A percentile compares a stretch with the other conserved stretches of the same genome.
Evolutionary conservation across 1,284 basidiomycete species (phyloP).

Genomic region (Boletus sp.): DNA sequence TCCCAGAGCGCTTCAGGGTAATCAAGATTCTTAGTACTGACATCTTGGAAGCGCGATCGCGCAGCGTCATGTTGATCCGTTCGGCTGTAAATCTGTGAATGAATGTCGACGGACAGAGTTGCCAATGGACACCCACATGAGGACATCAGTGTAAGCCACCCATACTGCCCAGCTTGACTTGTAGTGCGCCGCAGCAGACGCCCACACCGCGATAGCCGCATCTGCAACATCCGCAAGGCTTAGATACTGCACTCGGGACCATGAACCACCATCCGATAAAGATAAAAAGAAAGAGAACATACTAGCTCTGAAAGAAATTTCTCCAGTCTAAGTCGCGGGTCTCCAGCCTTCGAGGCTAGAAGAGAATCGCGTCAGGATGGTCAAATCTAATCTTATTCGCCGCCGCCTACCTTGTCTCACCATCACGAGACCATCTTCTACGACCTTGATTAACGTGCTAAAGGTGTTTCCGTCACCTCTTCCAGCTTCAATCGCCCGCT

Average conservation of each 20-base stretch:
- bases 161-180: constrained; percentile 70
- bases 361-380: constrained; percentile 1
- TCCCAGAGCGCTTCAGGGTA: constrained; percentile 93
- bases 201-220: constrained; percentile 57
- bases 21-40: constrained; percentile 71
- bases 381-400: neutral
- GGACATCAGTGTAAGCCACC: constrained; percentile 61
- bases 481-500: constrained; percentile 48
- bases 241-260: constrained; percentile 39
- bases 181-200: constrained; percentile 57
- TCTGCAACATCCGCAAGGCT: constrained; percentile 47
- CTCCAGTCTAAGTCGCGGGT: constrained; percentile 68
- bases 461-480: constrained; percentile 45
- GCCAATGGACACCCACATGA: constrained; percentile 49
- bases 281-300: constrained; percentile 31
- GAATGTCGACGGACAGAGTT: neutral
- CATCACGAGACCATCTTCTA: constrained; percentile 59
- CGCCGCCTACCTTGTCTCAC: constrained; percentile 50
- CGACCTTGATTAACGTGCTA: constrained; percentile 46
- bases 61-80: constrained; percentile 56
- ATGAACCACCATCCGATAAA: neutral
- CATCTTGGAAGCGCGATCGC: constrained; percentile 60
- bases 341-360: constrained; percentile 46
- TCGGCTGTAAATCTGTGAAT: constrained; percentile 39
- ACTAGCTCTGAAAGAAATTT: constrained; percentile 76